Evolutionary conservation across 192 early-diverging fungal genomes (phyloP), one percentile per base, ranked within the genome.

Genomic region (Coemansia sp.): DNA sequence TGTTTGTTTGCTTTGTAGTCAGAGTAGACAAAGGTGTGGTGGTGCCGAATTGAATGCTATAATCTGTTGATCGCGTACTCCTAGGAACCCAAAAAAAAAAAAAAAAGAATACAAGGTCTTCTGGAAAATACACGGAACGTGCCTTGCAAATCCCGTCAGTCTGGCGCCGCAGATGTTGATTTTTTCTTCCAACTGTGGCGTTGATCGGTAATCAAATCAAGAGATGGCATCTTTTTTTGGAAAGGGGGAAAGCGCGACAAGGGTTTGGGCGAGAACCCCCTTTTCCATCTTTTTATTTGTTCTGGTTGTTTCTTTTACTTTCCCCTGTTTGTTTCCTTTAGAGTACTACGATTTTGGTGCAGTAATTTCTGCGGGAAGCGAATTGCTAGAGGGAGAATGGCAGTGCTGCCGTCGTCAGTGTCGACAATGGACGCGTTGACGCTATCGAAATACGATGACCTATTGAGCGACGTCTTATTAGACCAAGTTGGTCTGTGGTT

Each of bases 391-490:
- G n/a, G 21, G 48, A 25, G 23, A 59, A 62, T 63, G 53, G 6
- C 60, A 12, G 28, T 25, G 2, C 35, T 64, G 47, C 60, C 48
- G 37, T 63, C 70, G 36, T 72, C 68, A 13, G 73, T 76, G 2
- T 68, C 75, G 2, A 57, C 68, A 8, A 76, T 77, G 74, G 66
- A 74, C 72, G 75, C 74, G 10, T 64, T 74, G 62, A 76, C 79
- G 50, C 74, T 76, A 31, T 82, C 79, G 2, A 73, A 77, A 35
- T 76, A 71, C 72, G 79, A 82, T 68, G 79, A 82, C 71, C 47
- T 82, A n/a, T 55, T 82, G 10, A 82, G 72, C 68, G 79, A 82
- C 60, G 71, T 82, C 16, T 66, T 82, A 31, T 53, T 82, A 58
- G 79, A 82, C 63, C 75, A 77, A 35, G 68, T 65, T 3, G 68